Base-by-base conservation (phyloP, 83 land plant genomes). In the Isoetes engelmannii region DNA sequence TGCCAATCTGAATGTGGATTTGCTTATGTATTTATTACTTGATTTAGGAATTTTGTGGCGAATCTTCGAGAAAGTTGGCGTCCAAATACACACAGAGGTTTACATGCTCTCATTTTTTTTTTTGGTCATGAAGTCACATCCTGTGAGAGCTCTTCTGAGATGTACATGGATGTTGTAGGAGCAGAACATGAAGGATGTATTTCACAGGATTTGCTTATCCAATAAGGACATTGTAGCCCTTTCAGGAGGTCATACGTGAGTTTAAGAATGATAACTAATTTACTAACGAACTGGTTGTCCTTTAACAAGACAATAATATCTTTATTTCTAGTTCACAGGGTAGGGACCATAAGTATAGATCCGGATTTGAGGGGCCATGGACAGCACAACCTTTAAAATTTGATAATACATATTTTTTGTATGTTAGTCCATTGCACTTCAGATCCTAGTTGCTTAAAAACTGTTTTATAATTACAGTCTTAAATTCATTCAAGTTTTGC, bases 291-390 rank as follows among this genome's bases (percentile, higher is more conserved):
- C 7, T 7, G 12, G 53, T 12, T 49, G 53, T 7, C 12, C 12
- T 49, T 7, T 12, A 49, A 49, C 53, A 7, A 49, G 7, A 7
- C 10, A 12, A 49, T 49, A n/a, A 61, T 43, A 20, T 70, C 19
- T 28, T 72, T 54, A 9, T 57, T 6, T 60, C 47, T 43, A 44
- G 4, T 5, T 42, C 63, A 20, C 66, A 94, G 99, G 99, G 97
- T 57, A 87, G 87, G 74, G 98, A 86, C 47, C 98, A 93, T 77
- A 82, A 83, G 53, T 96, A 93, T 28, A 81, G 98, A 66, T 93
- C 98, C n/a, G 97, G 97, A 28, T 94, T 94, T 82, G 99, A 91
- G 68, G 99, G 99, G 47, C 78, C 99, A 6, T 91, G 99, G 99
- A 94, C 94, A 2, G 46, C 63, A 21, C 87, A 88, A 44, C 99